Evolutionary conservation across 2,329 filamentous ascomycete genomes (phyloP).

Genomic region (Cordyceps pruinosa): DNA sequence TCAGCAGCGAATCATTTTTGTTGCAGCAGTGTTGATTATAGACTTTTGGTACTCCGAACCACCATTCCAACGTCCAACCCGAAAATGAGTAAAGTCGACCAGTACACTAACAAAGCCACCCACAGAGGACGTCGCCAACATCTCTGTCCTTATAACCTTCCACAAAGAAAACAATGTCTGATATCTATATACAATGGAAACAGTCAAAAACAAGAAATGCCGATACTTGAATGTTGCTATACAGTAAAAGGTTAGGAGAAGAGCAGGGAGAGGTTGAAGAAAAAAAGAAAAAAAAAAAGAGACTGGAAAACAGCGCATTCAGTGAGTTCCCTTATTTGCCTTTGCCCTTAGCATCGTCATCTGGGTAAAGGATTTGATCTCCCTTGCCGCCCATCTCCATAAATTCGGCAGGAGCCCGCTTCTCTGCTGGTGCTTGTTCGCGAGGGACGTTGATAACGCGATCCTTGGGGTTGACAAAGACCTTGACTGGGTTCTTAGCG

Average conservation of each 20-base stretch:
- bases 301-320: background rate
- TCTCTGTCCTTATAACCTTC: background rate
- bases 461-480: slow-evolving; percentile 66
- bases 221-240: background rate
- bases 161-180: background rate
- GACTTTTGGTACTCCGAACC: slow-evolving; percentile 8
- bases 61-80: slow-evolving; percentile 2
- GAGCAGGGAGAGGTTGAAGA: background rate
- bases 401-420: slow-evolving; percentile 68
- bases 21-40: background rate
- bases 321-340: slow-evolving; percentile 10
- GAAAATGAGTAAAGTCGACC: background rate
- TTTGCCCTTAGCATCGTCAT: slow-evolving; percentile 43
- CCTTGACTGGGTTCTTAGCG: slow-evolving; percentile 57
- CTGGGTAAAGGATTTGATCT: slow-evolving; percentile 68
- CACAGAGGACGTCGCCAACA: background rate
- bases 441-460: slow-evolving; percentile 33
- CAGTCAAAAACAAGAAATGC: slow-evolving; percentile 2
- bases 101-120: slow-evolving; percentile 1
- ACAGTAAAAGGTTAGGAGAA: background rate
- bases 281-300: background rate
- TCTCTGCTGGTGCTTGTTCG: slow-evolving; percentile 61
- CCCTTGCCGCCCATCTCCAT: slow-evolving; percentile 79
- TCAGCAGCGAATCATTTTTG: background rate
- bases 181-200: slow-evolving; percentile 10